Base-by-base conservation (phyloP, 2,329 filamentous ascomycete genomes). In the Nakataea oryzae region DNA sequence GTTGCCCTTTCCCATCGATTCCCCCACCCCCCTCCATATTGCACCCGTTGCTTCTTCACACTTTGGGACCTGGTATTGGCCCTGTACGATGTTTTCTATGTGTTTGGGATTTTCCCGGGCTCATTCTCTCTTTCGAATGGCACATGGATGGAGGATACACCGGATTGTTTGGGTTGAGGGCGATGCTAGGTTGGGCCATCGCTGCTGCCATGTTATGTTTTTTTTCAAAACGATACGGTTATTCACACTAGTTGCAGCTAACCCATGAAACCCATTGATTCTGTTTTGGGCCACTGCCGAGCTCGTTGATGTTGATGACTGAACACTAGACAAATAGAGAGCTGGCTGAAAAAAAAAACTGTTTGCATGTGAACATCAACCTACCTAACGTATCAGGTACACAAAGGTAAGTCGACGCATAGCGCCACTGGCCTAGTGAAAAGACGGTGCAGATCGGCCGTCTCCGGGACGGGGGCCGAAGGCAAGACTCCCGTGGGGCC, bases 31-130 rank as follows among this genome's bases (percentile, higher is more conserved):
- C 9, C 21, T 50, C 29, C 14, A 26, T 47, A 14, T 28, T 47
- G 58, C 58, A 50, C 34, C 47, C 28, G 50, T 47, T 34, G 58
- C 34, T 59, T 59, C 41, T 47, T 27, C 32, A 57, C 24, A n/a
- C 26, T 50, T 41, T 59, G 58, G 58, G 58, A 50, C 32, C 58
- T 59, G 32, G 58, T 30, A 56, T 54, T 61, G 59, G 59, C 59
- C 29, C 50, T 61, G 59, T 61, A 61, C 59, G 50, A 61, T 57
- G 50, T 54, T 60, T 61, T 55, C 12, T 27, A 34, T 47, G 27
- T 50, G 59, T 60, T 50, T 50, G 41, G 41, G 21, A n/a, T n/a
- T 50, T 50, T 47, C 24, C 41, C 41, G 41, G n/a, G 41, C 21
- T 50, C 41, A n/a, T n/a, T 50, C 34, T 47, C 41, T 50, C 13